Evolutionary conservation across 306 rosid genomes (phyloP).

Genomic region (Calophaca sinica): DNA sequence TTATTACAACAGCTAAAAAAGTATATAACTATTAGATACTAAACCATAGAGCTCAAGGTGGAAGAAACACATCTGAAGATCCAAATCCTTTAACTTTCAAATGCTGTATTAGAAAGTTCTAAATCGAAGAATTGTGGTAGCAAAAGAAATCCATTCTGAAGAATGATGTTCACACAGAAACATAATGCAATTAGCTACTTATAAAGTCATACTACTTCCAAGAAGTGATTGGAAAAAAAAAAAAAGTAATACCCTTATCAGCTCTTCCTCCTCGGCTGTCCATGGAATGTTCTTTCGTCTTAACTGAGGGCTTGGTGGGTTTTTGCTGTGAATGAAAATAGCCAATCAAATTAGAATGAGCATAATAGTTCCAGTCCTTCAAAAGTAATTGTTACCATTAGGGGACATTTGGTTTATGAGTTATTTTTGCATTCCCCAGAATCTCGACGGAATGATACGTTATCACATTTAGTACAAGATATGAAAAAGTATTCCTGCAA

Average conservation of each 20-base stretch:
- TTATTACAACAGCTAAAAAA: slow-evolving; percentile 8
- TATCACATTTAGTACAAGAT: too few relatives aligned
- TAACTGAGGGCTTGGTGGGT: slow-evolving; percentile 39
- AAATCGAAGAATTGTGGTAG: slow-evolving; percentile 4
- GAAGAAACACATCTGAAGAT: slow-evolving; percentile 24
- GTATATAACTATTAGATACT: background rate
- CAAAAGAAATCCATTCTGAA: slow-evolving; percentile 4
- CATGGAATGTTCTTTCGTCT: slow-evolving; percentile 60
- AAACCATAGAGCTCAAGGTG: slow-evolving; percentile 15
- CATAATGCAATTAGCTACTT: slow-evolving; percentile 13
- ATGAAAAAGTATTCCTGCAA: too few relatives aligned
- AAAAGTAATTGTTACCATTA: slow-evolving; percentile 29
- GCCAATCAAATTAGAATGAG: slow-evolving; percentile 23
- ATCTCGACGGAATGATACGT: too few relatives aligned
- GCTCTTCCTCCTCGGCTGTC: slow-evolving; percentile 69
- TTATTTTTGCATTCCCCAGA: background rate
- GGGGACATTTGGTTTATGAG: slow-evolving; percentile 28
- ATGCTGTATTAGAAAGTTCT: slow-evolving; percentile 24
- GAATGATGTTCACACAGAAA: slow-evolving; percentile 14
- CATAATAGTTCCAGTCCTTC: slow-evolving; percentile 18
- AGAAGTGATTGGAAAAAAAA: slow-evolving; percentile 30
- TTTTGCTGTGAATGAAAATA: slow-evolving; percentile 55
- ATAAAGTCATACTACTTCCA: slow-evolving; percentile 15
- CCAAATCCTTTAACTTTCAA: slow-evolving; percentile 26
- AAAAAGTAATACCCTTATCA: slow-evolving; percentile 54